These are phyloP conservation scores for Auricularia sp. DNA, from an alignment of 768 basidiomycete species.

Conservation along the genomic window DNA sequence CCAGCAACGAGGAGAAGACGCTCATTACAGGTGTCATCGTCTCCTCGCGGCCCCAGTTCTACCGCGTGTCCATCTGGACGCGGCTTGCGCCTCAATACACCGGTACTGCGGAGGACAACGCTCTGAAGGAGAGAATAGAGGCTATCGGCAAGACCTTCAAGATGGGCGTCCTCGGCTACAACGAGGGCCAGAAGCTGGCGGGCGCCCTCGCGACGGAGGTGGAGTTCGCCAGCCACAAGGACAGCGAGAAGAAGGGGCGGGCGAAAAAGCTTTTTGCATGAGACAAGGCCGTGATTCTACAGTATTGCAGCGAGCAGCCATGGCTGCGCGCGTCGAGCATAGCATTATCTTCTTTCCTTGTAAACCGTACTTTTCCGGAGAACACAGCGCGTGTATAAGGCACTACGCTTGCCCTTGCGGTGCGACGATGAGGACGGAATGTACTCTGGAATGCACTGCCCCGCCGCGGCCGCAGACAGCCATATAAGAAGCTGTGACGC, in stretches of 20 bases:
- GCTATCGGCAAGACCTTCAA: constrained; percentile 88
- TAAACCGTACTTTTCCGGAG: background rate
- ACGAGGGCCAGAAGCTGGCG: constrained; percentile 58
- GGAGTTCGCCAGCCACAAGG: constrained; percentile 89
- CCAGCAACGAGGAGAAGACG: constrained; percentile 28
- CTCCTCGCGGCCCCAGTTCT: constrained; percentile 88
- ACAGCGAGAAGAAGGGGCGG: constrained; percentile 91
- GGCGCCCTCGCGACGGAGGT: constrained; percentile 92
- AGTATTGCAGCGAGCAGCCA: background rate
- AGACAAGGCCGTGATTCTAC: background rate
- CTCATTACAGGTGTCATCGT: constrained; percentile 85
- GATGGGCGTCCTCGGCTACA: constrained; percentile 73
- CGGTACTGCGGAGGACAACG: constrained; percentile 29
- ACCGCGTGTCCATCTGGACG: constrained; percentile 97
- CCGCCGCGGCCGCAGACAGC: too few species aligned
- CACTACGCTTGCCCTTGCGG: background rate
- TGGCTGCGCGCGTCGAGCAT: background rate
- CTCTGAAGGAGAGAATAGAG: constrained; percentile 72
- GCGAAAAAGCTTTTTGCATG: constrained; percentile 34
- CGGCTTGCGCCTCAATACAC: constrained; percentile 54
- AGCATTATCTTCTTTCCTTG: background rate
- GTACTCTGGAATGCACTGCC: too few species aligned
- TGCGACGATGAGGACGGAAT: too few species aligned
- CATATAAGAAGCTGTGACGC: background rate
- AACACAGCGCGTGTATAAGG: background rate